Base-by-base conservation (phyloP, 2,329 filamentous ascomycete genomes). In the Neonectria neomacrospora region DNA sequence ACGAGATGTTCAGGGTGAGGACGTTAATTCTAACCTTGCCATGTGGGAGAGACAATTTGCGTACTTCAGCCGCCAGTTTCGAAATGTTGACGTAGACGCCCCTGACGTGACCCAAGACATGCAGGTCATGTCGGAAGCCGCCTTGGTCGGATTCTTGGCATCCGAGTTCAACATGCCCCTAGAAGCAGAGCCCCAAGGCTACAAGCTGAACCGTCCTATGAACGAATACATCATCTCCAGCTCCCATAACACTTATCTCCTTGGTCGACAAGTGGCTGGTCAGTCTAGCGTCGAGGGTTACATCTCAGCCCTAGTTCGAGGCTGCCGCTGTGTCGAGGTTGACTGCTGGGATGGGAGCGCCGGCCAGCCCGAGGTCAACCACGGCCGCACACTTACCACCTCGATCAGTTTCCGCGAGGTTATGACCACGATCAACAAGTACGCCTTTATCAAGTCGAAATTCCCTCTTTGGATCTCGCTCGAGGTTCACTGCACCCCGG, bases 191-290 rank as follows among this genome's bases (percentile, higher is more conserved):
- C 85, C 87, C n/a, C 79, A 86, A 12, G 80, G 88, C 28, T 88
- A 89, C 58, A 82, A 82, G 6, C 87, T 97, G 58, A 89, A 97
- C 74, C 88, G 92, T 23, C 96, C 96, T 0, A 82, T 98, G 76
- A 97, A 97, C 76, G 95, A 98, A 76, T 99, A 99, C 79, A 97
- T 94, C 82, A 96, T 99, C 69, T 98, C 95, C 1, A 97, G 94
- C 81, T 98, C 96, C 1, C 96, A 99, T 83, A 99, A 99, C 79
- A 99, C 96, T 0, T 99, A 99, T 74, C 89, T 99, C 1, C 84
- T 96, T 5, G 96, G 96, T 14, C 90, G 94, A 57, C 96, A 99
- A 77, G 90, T 98, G 2, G 91, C 90, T 11, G 95, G 95, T 28
- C 88, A 92, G 47, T 97, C 96, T 2, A 98, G 94, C 74, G 92